A percentile compares a stretch with the other conserved stretches of the same genome.
Conservation (phyloP, 768 basidiomycete species). For the Hericium alpestre region DNA sequence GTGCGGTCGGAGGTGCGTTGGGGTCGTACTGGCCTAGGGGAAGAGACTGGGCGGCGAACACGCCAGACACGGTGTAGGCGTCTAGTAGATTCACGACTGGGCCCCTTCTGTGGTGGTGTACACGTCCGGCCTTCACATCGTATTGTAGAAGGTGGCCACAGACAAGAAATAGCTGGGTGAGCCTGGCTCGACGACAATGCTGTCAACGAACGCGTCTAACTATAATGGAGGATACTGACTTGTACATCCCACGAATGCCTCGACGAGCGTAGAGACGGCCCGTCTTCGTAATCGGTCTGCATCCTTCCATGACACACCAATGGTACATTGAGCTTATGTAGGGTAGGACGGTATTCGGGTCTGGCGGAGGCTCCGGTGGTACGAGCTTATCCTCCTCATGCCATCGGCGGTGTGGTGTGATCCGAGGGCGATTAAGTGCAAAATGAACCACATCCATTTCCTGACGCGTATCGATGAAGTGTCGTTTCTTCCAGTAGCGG, state of each 20-base stretch:
- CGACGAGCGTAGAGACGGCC: slow-evolving; percentile 66
- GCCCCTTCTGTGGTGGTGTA: slow-evolving; percentile 45
- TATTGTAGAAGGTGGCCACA: slow-evolving; percentile 68
- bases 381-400: slow-evolving; percentile 27
- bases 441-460: slow-evolving; percentile 71
- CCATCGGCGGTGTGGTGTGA: slow-evolving; percentile 46
- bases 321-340: slow-evolving; percentile 63
- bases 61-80: slow-evolving; percentile 81
- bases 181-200: slow-evolving; percentile 26
- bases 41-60: slow-evolving; percentile 59
- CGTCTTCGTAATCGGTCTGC: slow-evolving; percentile 61
- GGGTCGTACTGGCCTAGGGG: slow-evolving; percentile 55
- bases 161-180: slow-evolving; percentile 64
- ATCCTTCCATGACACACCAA: slow-evolving; percentile 79
- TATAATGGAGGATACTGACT: slow-evolving; percentile 34
- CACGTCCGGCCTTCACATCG: slow-evolving; percentile 46
- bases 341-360: slow-evolving; percentile 43
- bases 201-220: neutral
- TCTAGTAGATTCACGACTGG: slow-evolving; percentile 55
- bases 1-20: slow-evolving; percentile 39
- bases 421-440: slow-evolving; percentile 36
- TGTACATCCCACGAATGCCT: slow-evolving; percentile 66
- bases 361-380: slow-evolving; percentile 38
- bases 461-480: slow-evolving; percentile 62
- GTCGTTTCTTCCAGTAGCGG: slow-evolving; percentile 71